Conservation (phyloP, 1,284 basidiomycete species). For the Trametes polyzona region DNA sequence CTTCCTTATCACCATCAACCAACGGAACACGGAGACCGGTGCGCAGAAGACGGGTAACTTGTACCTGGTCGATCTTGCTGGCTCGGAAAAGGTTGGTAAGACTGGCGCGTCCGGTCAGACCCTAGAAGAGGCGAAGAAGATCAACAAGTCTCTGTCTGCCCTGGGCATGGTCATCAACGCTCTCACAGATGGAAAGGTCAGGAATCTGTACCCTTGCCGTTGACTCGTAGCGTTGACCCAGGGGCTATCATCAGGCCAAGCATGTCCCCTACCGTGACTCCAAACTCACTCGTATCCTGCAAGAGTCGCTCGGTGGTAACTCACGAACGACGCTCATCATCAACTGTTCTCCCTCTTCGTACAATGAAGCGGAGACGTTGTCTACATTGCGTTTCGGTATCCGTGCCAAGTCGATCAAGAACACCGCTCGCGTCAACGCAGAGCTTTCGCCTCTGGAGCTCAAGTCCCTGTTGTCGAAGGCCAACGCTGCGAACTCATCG, state of each 20-base stretch:
- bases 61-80: slow-evolving; percentile 97
- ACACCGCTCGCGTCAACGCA: slow-evolving; percentile 97
- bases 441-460: slow-evolving; percentile 97
- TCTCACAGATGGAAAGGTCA: slow-evolving; percentile 92
- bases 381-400: slow-evolving; percentile 98
- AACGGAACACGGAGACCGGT: slow-evolving; percentile 95
- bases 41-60: slow-evolving; percentile 96
- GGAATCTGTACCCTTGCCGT: slow-evolving; percentile 24
- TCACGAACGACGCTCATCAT: slow-evolving; percentile 99
- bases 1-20: slow-evolving; percentile 97
- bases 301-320: slow-evolving; percentile 99
- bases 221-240: not conserved
- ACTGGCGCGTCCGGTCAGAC: slow-evolving; percentile 99
- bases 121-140: slow-evolving; percentile 99
- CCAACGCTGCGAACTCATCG: slow-evolving; percentile 83
- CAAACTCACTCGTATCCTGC: slow-evolving; percentile 97
- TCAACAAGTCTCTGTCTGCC: slow-evolving; percentile 98
- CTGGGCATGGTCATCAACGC: slow-evolving; percentile 99
- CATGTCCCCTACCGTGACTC: slow-evolving; percentile 99
- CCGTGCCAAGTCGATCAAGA: slow-evolving; percentile 99
- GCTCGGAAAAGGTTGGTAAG: slow-evolving; percentile 99
- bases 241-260: slow-evolving; percentile 67
- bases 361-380: slow-evolving; percentile 97
- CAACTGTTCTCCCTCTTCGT: slow-evolving; percentile 97
- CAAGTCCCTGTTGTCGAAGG: slow-evolving; percentile 90